A percentile compares a stretch with the other conserved stretches of the same genome.
Evolutionary conservation across 192 early-diverging fungal species (phyloP).

Genomic region (Phlyctochytrium planicorne): DNA sequence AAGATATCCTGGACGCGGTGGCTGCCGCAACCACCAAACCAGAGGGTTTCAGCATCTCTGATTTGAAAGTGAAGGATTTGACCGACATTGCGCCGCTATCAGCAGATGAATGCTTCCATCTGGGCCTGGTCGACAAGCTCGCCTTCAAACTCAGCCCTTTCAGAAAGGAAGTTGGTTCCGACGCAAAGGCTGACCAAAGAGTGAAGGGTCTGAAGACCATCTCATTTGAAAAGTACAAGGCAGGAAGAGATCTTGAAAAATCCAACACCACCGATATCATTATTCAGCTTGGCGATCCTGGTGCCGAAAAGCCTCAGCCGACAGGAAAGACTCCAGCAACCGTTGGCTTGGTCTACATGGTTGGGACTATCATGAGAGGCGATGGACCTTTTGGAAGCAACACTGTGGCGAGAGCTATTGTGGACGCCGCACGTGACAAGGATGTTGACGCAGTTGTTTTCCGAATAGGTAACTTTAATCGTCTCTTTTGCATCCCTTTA

Average conservation of each 20-base stretch:
- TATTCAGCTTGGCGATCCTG: not conserved
- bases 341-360: constrained; percentile 67
- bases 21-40: not conserved
- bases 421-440: constrained; percentile 55
- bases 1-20: not conserved
- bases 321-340: constrained; percentile 20
- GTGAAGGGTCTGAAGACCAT: not conserved
- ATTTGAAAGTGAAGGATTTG: constrained; percentile 40
- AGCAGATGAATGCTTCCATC: constrained; percentile 45
- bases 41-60: not conserved
- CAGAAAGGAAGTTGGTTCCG: constrained; percentile 23
- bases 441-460: constrained; percentile 60
- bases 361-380: constrained; percentile 55
- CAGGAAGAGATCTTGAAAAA: not conserved
- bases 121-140: constrained; percentile 54
- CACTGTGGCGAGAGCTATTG: constrained; percentile 46
- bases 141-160: constrained; percentile 45
- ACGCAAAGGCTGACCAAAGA: constrained; percentile 3
- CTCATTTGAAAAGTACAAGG: constrained; percentile 11
- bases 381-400: constrained; percentile 42
- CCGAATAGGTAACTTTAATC: constrained; percentile 46
- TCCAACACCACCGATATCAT: not conserved
- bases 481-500: not conserved
- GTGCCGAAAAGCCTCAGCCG: not conserved
- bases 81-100: constrained; percentile 59